phyloP scores from a whole-genome alignment of 345 rosid species.

The Citrus trifoliata region DNA sequence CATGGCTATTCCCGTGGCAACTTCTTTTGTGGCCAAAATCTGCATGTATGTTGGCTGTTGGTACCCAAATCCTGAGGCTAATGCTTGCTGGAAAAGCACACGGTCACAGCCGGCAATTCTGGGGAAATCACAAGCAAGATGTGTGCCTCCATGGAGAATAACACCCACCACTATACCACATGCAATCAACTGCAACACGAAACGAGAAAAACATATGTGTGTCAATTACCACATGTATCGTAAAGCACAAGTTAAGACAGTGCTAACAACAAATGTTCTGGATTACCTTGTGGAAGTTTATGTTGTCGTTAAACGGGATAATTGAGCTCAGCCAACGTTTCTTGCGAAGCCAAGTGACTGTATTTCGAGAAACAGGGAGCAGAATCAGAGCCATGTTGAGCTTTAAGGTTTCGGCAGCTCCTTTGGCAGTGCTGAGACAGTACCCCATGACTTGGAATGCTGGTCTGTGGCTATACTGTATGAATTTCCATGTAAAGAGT shows the following conservation, averaged over 20 bases:
- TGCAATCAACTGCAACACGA: conserved; percentile 37
- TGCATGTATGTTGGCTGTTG: conserved; percentile 47
- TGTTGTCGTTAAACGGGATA: conserved; percentile 50
- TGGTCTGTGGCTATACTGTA: conserved; percentile 38
- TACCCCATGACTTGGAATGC: conserved; percentile 62
- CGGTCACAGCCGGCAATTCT: conserved; percentile 37
- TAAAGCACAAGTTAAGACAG: too few relatives aligned
- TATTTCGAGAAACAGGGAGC: conserved; percentile 51
- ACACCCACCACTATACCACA: conserved; percentile 54
- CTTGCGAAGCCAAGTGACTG: conserved; percentile 48
- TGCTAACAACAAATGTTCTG: not conserved
- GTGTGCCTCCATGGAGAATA: conserved; percentile 56
- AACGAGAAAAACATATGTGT: not conserved
- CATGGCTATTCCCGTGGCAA: conserved; percentile 48
- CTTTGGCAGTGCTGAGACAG: conserved; percentile 57
- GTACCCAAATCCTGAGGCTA: conserved; percentile 40
- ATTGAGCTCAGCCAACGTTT: conserved; percentile 29
- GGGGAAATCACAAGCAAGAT: conserved; percentile 57
- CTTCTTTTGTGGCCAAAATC: conserved; percentile 49
- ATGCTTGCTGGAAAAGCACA: conserved; percentile 36
- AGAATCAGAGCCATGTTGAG: conserved; percentile 58
- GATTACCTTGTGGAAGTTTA: conserved; percentile 53
- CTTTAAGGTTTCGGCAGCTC: conserved; percentile 60
- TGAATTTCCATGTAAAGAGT: conserved; percentile 55
- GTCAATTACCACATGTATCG: not conserved